Percentiles rank a stretch among this genome's conserved stretches.
Conservation (phyloP, 148 eudicot genomes). For the Rheum nobile region DNA sequence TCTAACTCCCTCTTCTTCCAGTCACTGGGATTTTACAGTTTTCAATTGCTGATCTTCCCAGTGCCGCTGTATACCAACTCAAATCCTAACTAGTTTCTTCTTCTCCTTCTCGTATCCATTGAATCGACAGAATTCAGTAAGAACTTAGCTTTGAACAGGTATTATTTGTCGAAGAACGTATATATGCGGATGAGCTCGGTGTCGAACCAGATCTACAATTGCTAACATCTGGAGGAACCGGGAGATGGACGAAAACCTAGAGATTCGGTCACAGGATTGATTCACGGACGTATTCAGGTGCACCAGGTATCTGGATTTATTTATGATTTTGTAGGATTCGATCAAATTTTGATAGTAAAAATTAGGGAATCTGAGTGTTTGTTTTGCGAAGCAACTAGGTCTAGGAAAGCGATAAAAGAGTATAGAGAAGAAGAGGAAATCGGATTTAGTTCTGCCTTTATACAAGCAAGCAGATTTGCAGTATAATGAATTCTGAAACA, state of each 20-base stretch:
- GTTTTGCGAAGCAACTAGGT: not conserved
- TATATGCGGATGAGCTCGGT: not conserved
- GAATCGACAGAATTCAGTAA: not conserved
- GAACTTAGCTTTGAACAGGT: not conserved
- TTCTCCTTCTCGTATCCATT: not conserved
- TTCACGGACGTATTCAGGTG: not conserved
- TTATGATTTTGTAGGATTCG: not conserved
- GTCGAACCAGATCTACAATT: not conserved
- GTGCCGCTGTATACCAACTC: not conserved
- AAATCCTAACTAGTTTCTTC: not conserved
- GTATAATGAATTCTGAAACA: not conserved
- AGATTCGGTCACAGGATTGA: not conserved
- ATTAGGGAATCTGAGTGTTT: not conserved
- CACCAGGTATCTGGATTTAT: not conserved
- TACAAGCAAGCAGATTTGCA: not conserved
- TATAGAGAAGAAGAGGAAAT: not conserved
- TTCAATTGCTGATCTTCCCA: not conserved
- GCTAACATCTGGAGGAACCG: too few relatives aligned
- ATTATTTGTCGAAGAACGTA: not conserved
- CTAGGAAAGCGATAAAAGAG: not conserved
- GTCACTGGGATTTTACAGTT: not conserved
- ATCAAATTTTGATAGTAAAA: not conserved
- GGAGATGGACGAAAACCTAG: not conserved
- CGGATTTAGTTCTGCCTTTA: not conserved
- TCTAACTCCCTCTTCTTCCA: not conserved